Evolutionary conservation across 1,284 basidiomycete species (phyloP).

Genomic region (Cryptococcus deneoformans): DNA sequence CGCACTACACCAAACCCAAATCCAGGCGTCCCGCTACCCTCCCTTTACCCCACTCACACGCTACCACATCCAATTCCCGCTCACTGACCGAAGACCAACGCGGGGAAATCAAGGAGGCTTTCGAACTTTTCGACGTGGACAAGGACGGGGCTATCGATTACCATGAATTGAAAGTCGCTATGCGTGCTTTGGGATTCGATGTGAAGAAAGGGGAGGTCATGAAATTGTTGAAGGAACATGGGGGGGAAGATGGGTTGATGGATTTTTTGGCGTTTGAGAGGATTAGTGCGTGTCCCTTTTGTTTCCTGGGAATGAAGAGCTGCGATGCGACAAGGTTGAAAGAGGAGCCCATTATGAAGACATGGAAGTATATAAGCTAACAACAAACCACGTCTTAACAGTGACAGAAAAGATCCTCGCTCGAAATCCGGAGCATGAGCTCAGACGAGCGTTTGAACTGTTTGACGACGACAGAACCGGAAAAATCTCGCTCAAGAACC

Average conservation of each 20-base stretch:
- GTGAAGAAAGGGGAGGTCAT: conserved; percentile 97
- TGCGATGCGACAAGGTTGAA: too few relatives aligned
- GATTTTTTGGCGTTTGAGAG: conserved; percentile 92
- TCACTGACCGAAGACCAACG: conserved; percentile 89
- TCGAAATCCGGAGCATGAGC: conserved; percentile 95
- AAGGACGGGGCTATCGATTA: conserved; percentile 97
- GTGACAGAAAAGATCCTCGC: conserved; percentile 93
- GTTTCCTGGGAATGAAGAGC: neutral
- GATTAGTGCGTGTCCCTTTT: conserved; percentile 70
- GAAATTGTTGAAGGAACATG: conserved; percentile 89
- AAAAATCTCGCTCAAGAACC: conserved; percentile 87
- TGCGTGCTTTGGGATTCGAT: conserved; percentile 97
- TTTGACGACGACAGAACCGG: conserved; percentile 97
- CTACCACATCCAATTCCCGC: neutral
- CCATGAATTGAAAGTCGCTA: conserved; percentile 98
- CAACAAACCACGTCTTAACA: conserved; percentile 43
- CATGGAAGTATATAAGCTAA: neutral
- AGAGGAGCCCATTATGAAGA: too few relatives aligned
- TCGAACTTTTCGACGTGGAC: conserved; percentile 98
- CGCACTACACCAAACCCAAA: conserved; percentile 16
- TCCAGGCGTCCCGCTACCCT: conserved; percentile 5
- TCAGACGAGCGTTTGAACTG: conserved; percentile 88
- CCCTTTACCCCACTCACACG: neutral
- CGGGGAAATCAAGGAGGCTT: conserved; percentile 97
- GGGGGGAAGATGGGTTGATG: conserved; percentile 88